These are phyloP conservation scores for Leishmania tarentolae DNA, from an alignment of 208 protist genomes.

Conservation along the genomic window DNA sequence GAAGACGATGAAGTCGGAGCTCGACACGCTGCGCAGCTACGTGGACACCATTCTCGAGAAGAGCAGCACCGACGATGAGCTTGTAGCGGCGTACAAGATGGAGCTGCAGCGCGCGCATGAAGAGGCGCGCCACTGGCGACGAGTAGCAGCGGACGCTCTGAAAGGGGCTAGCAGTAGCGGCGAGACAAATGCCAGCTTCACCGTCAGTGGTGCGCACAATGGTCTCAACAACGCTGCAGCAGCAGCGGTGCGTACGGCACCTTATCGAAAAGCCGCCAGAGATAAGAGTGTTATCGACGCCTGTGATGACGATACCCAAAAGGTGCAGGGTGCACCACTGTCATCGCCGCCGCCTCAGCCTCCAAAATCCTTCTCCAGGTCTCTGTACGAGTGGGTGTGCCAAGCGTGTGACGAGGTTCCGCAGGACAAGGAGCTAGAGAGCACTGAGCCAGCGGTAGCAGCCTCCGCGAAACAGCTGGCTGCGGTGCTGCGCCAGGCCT, in stretches of 20 bases:
- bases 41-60: constrained; percentile 69
- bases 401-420: constrained; percentile 16
- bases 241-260: constrained; percentile 1
- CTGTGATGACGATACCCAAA: background rate
- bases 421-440: background rate
- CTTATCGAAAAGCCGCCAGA: constrained; percentile 9
- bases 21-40: constrained; percentile 57
- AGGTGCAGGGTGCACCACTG: background rate
- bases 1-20: constrained; percentile 56
- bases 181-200: background rate
- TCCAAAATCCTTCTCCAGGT: background rate
- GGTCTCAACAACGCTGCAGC: background rate
- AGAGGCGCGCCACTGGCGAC: constrained; percentile 18
- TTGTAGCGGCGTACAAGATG: constrained; percentile 70
- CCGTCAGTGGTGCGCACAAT: constrained; percentile 9
- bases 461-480: constrained; percentile 8
- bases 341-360: background rate
- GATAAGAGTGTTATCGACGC: background rate
- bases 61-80: constrained; percentile 67
- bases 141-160: background rate
- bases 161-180: background rate
- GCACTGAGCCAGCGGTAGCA: background rate
- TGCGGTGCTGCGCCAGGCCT: constrained; percentile 20
- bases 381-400: constrained; percentile 27
- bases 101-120: constrained; percentile 47